A percentile compares a stretch with the other conserved stretches of the same genome.
Evolutionary conservation across 2,329 filamentous ascomycete genomes (phyloP).

Genomic region (Fusarium coffeatum): DNA sequence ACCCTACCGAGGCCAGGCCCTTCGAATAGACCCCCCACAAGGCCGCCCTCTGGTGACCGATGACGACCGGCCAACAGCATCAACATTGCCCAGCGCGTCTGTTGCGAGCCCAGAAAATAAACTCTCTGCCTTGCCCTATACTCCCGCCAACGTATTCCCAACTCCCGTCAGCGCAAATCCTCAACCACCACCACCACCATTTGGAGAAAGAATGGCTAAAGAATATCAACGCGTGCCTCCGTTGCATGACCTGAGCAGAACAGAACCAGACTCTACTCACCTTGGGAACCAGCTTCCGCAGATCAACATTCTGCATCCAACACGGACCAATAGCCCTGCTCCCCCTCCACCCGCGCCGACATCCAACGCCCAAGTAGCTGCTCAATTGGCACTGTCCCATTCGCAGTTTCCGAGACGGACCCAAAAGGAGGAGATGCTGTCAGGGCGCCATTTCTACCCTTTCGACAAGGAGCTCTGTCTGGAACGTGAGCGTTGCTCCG

Average conservation of each 20-base stretch:
- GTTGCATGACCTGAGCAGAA: constrained; percentile 68
- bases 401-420: constrained; percentile 65
- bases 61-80: constrained; percentile 69
- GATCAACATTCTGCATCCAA: constrained; percentile 66
- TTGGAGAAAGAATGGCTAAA: constrained; percentile 63
- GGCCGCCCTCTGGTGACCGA: constrained; percentile 66
- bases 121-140: constrained; percentile 68
- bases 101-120: constrained; percentile 70
- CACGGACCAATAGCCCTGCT: constrained; percentile 61
- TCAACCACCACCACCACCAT: constrained; percentile 55
- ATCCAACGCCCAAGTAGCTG: constrained; percentile 65
- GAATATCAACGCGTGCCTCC: constrained; percentile 72
- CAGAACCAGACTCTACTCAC: constrained; percentile 66
- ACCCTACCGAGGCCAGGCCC: constrained; percentile 69
- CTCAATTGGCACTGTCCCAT: constrained; percentile 69
- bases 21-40: constrained; percentile 73
- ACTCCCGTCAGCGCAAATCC: constrained; percentile 71
- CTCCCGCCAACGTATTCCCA: constrained; percentile 67
- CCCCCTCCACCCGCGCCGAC: constrained; percentile 54
- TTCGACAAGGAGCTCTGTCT: constrained; percentile 81
- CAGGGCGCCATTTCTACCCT: constrained; percentile 81
- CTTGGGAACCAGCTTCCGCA: constrained; percentile 65
- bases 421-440: constrained; percentile 92
- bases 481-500: constrained; percentile 86
- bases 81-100: constrained; percentile 69